Conservation (phyloP, 441 rosid genomes). For the Pelargonium australe region DNA sequence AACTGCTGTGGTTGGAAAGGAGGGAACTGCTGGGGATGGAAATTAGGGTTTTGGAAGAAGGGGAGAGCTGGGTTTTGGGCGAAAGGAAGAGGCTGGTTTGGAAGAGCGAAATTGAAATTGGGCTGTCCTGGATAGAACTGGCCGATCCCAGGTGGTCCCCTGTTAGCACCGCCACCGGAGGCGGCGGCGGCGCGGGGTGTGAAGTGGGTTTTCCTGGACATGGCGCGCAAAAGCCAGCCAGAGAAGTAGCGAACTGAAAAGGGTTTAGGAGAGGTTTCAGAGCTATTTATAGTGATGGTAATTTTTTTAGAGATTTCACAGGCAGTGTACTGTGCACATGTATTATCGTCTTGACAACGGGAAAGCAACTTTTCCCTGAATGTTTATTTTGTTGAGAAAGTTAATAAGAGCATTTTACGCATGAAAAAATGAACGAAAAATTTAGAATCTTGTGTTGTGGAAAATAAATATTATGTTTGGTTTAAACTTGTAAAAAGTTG, state of each 20-base stretch:
- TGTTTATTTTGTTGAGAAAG: too few relatives aligned
- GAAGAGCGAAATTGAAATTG: conserved; percentile 31
- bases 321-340: too few relatives aligned
- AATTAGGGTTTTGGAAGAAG: conserved; percentile 31
- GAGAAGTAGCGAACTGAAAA: background rate
- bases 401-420: too few relatives aligned
- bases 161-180: conserved; percentile 12
- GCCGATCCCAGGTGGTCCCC: background rate
- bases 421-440: too few relatives aligned
- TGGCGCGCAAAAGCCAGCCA: conserved; percentile 7
- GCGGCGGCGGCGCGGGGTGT: conserved; percentile 28
- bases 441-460: too few relatives aligned
- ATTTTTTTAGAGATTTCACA: too few relatives aligned
- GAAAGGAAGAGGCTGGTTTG: conserved; percentile 10
- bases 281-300: background rate
- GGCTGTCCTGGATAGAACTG: background rate
- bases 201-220: conserved; percentile 41
- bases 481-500: too few relatives aligned
- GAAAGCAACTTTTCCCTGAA: too few relatives aligned
- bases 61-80: conserved; percentile 27
- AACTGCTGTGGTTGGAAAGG: background rate
- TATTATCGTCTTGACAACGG: too few relatives aligned
- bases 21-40: conserved; percentile 14
- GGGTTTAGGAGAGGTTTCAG: background rate
- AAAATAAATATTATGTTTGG: too few relatives aligned